Conservation (phyloP, 371 early-diverging fungal species). For the Blakeslea trispora region DNA sequence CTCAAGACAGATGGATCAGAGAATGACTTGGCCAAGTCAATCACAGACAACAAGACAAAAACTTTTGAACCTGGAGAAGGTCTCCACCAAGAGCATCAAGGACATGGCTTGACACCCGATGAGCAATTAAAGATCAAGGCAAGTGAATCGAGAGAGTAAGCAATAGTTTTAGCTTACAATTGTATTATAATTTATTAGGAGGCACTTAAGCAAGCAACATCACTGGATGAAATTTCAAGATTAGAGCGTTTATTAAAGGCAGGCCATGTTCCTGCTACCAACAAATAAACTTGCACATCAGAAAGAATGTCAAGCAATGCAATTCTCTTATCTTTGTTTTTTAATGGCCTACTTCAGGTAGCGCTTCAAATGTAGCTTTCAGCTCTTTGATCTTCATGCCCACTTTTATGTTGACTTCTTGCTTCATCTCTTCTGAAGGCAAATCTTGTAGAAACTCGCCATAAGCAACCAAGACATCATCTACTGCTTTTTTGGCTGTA, state of each 20-base stretch:
- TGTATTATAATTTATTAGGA: conserved; percentile 43
- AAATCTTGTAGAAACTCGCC: conserved; percentile 29
- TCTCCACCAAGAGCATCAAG: conserved; percentile 44
- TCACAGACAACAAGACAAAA: conserved; percentile 62
- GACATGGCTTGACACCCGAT: conserved; percentile 53
- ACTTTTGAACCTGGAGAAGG: conserved; percentile 83
- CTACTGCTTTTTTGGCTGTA: conserved; percentile 41
- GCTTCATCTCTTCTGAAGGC: conserved; percentile 39
- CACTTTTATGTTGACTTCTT: conserved; percentile 37
- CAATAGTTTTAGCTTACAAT: background rate
- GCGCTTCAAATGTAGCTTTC: conserved; percentile 41
- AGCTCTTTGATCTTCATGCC: conserved; percentile 44
- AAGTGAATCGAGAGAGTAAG: background rate
- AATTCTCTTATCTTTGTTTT: too few relatives aligned
- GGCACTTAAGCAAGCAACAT: conserved; percentile 75
- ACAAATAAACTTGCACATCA: conserved; percentile 14
- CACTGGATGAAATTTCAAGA: conserved; percentile 76
- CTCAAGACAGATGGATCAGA: conserved; percentile 54
- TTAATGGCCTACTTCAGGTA: conserved; percentile 34
- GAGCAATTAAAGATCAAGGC: conserved; percentile 65
- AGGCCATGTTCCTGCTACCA: conserved; percentile 55
- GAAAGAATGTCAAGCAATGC: background rate
- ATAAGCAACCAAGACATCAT: conserved; percentile 38
- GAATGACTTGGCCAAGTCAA: conserved; percentile 64
- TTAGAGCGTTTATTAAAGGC: conserved; percentile 70